These are phyloP conservation scores for Mortierella sp. DNA, from an alignment of 371 early-diverging fungal species.

Conservation along the genomic window DNA sequence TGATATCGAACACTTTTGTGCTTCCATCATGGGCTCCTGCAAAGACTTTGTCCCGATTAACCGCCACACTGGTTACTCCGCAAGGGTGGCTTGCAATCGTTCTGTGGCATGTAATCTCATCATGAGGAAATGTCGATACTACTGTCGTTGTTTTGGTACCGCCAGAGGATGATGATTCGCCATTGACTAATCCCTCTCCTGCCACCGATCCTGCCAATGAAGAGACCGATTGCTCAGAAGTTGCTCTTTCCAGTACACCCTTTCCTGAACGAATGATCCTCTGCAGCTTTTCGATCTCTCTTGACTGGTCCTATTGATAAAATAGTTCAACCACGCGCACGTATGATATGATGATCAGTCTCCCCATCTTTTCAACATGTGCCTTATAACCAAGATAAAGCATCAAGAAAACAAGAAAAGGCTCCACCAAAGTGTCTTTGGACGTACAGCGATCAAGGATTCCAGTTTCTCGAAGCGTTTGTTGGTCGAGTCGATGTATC, in stretches of 20 bases:
- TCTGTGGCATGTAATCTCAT: slow-evolving; percentile 67
- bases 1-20: slow-evolving; percentile 68
- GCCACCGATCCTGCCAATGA: not conserved
- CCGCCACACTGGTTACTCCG: slow-evolving; percentile 75
- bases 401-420: not conserved
- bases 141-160: slow-evolving; percentile 32
- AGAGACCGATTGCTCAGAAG: not conserved
- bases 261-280: slow-evolving; percentile 53
- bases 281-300: slow-evolving; percentile 57
- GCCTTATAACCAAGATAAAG: no score
- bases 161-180: slow-evolving; percentile 11
- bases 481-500: slow-evolving; percentile 64
- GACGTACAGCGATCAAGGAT: slow-evolving; percentile 40
- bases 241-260: slow-evolving; percentile 13
- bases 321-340: no score
- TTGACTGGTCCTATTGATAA: slow-evolving; percentile 45
- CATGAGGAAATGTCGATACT: slow-evolving; percentile 59
- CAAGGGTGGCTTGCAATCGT: slow-evolving; percentile 69
- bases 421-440: not conserved
- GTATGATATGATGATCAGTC: not conserved
- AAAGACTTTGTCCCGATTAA: slow-evolving; percentile 62
- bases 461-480: slow-evolving; percentile 61
- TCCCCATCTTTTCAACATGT: no score
- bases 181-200: not conserved
- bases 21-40: slow-evolving; percentile 76